Base-by-base conservation (phyloP, 1,139 yeast genomes). In the Saccharomyces hybrid region DNA sequence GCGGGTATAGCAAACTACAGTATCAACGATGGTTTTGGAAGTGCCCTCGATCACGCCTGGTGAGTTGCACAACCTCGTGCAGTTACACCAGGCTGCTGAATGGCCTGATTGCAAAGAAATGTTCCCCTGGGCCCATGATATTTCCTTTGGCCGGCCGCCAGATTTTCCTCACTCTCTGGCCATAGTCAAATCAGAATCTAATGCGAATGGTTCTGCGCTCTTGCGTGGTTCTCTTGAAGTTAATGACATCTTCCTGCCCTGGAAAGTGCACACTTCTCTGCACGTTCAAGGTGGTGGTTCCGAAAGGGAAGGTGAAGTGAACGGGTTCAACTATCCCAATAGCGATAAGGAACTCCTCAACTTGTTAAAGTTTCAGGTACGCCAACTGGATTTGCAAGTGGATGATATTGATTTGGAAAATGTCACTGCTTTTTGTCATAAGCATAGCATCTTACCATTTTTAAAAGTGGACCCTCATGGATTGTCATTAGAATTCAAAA, bases 11-110 rank as follows among this genome's bases (percentile, higher is more conserved):
- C 48, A 14, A 38, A 20, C 29, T 46, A 47, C 13, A 20, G 47
- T 34, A 27, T 41, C 14, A 44, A 29, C 20, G 29, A 44, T 25
- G 27, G 32, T 29, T 41, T 32, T 51, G 53, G 53, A 55, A 44
- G 42, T 57, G 57, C 47, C 59, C 62, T 38, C 42, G 23, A 14
- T 38, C 42, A 38, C 42, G 5, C 42, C 42, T 38, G 42, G 23
- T 38, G 42, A 38, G 23, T 4, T 38, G 42, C 42, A 38, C 42
- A 2, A 38, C 42, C 42, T 38, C 13, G 42, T 38, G 42, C 42
- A 11, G 3, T 11, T 38, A 8, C 42, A 38, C 13, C 42, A 38
- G 42, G 23, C 2, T 38, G 42, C 42, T 14, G 23, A 38, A 38
- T 38, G 42, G 42, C 42, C 42, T 14, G 42, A 38, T 6, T 38